Conservation (phyloP, 2,329 filamentous ascomycete genomes). For the Clarireedia hainanense region DNA sequence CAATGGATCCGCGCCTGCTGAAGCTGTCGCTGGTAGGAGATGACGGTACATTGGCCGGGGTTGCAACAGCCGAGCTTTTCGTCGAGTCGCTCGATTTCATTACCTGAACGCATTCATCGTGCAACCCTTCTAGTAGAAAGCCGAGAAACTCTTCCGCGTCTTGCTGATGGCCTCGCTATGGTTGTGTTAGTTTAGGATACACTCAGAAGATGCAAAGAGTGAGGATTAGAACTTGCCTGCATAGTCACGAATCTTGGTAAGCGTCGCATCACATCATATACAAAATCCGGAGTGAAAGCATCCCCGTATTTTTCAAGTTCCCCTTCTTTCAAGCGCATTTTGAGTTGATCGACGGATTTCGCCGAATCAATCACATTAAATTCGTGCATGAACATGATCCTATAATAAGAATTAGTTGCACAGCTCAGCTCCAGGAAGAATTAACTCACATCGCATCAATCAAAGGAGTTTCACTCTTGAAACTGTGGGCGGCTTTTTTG, state of each 20-base stretch:
- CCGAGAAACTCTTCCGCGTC: slow-evolving; percentile 96
- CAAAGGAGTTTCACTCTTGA: slow-evolving; percentile 90
- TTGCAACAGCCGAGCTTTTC: slow-evolving; percentile 37
- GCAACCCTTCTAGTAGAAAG: slow-evolving; percentile 83
- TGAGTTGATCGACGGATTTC: slow-evolving; percentile 63
- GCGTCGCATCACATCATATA: slow-evolving; percentile 85
- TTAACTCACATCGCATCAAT: slow-evolving; percentile 79
- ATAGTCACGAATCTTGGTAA: slow-evolving; percentile 86
- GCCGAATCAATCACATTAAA: slow-evolving; percentile 82
- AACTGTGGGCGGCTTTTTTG: slow-evolving; percentile 76
- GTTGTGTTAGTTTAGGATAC: slow-evolving; percentile 18
- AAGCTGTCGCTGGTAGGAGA: slow-evolving; percentile 37
- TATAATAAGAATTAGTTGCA: slow-evolving; percentile 29
- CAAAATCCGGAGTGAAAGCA: slow-evolving; percentile 85
- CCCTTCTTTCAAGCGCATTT: slow-evolving; percentile 65
- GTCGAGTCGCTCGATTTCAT: slow-evolving; percentile 40
- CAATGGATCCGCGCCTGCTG: slow-evolving; percentile 30
- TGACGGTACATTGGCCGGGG: slow-evolving; percentile 32
- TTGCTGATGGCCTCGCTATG: slow-evolving; percentile 84
- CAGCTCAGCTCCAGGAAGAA: neutral
- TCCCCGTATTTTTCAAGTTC: slow-evolving; percentile 89
- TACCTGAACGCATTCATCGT: slow-evolving; percentile 81
- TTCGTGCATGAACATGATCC: slow-evolving; percentile 93
- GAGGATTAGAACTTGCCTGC: slow-evolving; percentile 55
- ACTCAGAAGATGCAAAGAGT: neutral